Conservation (phyloP, 495 filamentous ascomycete genomes). For the Apiosordaria backusii region DNA sequence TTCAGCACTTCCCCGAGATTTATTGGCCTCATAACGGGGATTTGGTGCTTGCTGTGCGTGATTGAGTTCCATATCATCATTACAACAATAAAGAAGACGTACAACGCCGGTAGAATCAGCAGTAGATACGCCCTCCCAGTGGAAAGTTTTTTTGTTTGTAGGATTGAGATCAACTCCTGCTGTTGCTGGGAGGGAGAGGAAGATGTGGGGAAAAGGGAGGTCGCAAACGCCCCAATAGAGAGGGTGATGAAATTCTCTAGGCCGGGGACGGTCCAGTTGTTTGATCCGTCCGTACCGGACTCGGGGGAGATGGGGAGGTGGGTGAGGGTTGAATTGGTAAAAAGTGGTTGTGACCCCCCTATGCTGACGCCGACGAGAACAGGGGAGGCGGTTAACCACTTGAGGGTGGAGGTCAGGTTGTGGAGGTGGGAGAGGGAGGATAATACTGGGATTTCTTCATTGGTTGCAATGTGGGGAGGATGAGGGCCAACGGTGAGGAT, state of each 20-base stretch:
- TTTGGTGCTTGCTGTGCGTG: conserved; percentile 11
- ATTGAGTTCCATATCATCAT: conserved; percentile 14
- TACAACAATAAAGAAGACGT: conserved; percentile 3
- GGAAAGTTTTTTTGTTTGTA: conserved; percentile 9
- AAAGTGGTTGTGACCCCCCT: conserved; percentile 30
- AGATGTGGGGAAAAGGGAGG: conserved; percentile 16
- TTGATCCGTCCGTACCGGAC: conserved; percentile 7
- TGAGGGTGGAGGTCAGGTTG: conserved; percentile 23
- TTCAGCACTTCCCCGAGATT: conserved; percentile 26
- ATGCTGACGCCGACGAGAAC: conserved; percentile 22
- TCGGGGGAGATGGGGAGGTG: conserved; percentile 21
- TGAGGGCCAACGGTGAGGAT: conserved; percentile 19
- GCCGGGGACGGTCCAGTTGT: conserved; percentile 28
- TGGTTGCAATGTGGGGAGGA: not conserved
- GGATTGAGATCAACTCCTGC: conserved; percentile 9
- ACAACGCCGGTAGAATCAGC: conserved; percentile 21
- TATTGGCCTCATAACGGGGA: conserved; percentile 29
- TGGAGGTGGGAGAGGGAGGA: conserved; percentile 24
- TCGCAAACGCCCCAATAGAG: conserved; percentile 27
- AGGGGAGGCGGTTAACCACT: conserved; percentile 33
- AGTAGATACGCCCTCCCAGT: conserved; percentile 17
- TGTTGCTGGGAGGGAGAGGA: not conserved
- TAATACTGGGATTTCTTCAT: not conserved
- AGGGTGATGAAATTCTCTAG: conserved; percentile 26
- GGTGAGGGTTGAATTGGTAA: conserved; percentile 27